These are phyloP conservation scores for Globisporangium sylvaticum DNA, from an alignment of 352 stramenopile species.

Conservation along the genomic window DNA sequence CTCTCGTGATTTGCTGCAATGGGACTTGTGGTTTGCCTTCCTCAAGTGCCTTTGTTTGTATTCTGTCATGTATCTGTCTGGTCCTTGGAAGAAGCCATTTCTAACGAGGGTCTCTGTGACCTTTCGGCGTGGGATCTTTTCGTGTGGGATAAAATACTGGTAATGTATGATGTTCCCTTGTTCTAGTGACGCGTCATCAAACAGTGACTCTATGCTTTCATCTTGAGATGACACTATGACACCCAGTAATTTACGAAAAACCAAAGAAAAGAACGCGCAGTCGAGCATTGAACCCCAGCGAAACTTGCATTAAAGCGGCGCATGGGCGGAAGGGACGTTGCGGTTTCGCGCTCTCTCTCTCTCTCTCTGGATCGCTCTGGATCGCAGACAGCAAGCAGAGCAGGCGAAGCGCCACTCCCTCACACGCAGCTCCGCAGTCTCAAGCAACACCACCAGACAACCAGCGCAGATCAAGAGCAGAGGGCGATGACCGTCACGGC, in stretches of 20 bases:
- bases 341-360: background rate
- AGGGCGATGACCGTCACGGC: conserved; percentile 36
- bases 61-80: too few relatives aligned
- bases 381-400: background rate
- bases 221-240: background rate
- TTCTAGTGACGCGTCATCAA: too few relatives aligned
- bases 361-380: background rate
- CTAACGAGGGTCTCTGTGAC: background rate
- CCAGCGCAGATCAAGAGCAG: background rate
- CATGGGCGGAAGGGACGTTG: conserved; percentile 7
- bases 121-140: conserved; percentile 5
- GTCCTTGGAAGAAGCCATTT: conserved; percentile 1
- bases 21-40: too few relatives aligned
- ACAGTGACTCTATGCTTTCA: background rate
- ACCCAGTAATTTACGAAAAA: conserved; percentile 5
- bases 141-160: too few relatives aligned
- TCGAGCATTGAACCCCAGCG: too few relatives aligned
- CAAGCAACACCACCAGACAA: background rate
- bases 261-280: conserved; percentile 5
- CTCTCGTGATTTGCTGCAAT: background rate
- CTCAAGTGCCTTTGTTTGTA: too few relatives aligned
- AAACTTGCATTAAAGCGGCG: too few relatives aligned
- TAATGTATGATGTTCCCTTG: too few relatives aligned
- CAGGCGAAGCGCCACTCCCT: background rate
- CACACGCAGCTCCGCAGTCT: background rate